Evolutionary conservation across 352 stramenopile species (phyloP), one percentile per base, ranked within the genome.

Genomic region (Pythium rishiriense): DNA sequence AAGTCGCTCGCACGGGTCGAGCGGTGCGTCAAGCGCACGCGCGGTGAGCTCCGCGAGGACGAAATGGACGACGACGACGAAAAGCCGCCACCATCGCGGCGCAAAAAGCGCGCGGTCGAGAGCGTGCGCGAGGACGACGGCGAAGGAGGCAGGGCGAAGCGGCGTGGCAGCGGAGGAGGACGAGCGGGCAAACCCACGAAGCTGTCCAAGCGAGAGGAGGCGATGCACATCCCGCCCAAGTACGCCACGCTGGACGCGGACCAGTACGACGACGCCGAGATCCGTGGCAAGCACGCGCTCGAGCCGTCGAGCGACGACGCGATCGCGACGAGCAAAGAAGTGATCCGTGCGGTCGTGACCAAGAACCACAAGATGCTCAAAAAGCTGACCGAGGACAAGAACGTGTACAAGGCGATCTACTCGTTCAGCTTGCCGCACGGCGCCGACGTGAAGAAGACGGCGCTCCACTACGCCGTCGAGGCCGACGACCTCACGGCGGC

Each of bases 301-400:
- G 28, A 62, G 9, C 45, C 66, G 9, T 73, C 75, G 39, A 76
- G 66, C 54, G 73, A 85, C 3, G 82, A 93, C 53, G 72, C 80
- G 33, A 55, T 79, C 3, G 75, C 79, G 8, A 76, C 72, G 26
- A 77, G 78, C 42, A 81, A 83, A 15, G 85, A 93, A 54, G 78
- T 93, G 15, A 66, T 91, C 28, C 82, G 85, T 3, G 82, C 82
- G 0, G 85, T 91, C 43, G 60, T 91, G 19, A 90, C 81, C 37
- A 78, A 79, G 53, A 83, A 93, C 64, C 62, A 87, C 66, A 81
- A 86, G 60, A n/a, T 91, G 46, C 63, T 93, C 14, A 85, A 89
- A 70, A 78, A 75, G 39, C 67, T 91, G 2, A 87, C 76, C 25
- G 79, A 70, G 0, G 70, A 88, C 55, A 76, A 79, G 49, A 58